Base-by-base conservation (phyloP, 2,329 filamentous ascomycete genomes). In the Verticillium nubilum region DNA sequence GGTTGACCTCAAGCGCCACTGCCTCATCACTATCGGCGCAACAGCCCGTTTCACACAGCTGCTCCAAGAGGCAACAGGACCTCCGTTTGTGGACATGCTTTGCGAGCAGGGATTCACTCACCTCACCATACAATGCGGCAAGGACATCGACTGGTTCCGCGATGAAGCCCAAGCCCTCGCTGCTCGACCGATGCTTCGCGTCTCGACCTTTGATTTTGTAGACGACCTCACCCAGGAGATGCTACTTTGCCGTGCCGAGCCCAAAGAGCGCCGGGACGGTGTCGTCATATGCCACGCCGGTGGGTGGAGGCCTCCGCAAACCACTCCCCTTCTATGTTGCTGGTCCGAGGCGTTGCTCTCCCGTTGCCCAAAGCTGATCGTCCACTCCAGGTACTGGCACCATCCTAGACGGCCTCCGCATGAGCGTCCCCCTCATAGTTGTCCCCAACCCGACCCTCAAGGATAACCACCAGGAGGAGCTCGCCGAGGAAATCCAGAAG, bases 1-100 rank as follows among this genome's bases (percentile, higher is more conserved):
- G 13, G 19, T 2, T 3, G 17, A 19, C 19, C 42, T 50, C 15
- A n/a, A 70, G 27, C 70, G 73, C 33, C 70, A 77, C 58, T 95
- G 91, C 71, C 90, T 99, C 65, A 88, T 97, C 59, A 98, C 95
- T 0, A 89, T 97, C 29, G 95, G 95, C 59, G 94, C 95, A 5
- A 99, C 94, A 0, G 92, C 93, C 17, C 85, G 89, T 23, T 99
- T 99, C 74, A 80, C 82, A 57, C 74, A 80, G 6, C 83, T 99
- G 2, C 82, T 97, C 59, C 75, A 81, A 52, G 84, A 88, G 31
- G 83, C 88, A 12, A 76, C 96, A 5, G 76, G 80, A 19, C 75
- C 81, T 0, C 66, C 72, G 0, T 93, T 95, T 69, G 79, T 96
- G 62, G 65, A 77, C 5, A 78, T 81, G 5, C 81, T 98, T 13